Percentiles rank a stretch among this genome's conserved stretches.
Evolutionary conservation across 768 basidiomycete genomes (phyloP).

Genomic region (Termitomyces bulborhizus): DNA sequence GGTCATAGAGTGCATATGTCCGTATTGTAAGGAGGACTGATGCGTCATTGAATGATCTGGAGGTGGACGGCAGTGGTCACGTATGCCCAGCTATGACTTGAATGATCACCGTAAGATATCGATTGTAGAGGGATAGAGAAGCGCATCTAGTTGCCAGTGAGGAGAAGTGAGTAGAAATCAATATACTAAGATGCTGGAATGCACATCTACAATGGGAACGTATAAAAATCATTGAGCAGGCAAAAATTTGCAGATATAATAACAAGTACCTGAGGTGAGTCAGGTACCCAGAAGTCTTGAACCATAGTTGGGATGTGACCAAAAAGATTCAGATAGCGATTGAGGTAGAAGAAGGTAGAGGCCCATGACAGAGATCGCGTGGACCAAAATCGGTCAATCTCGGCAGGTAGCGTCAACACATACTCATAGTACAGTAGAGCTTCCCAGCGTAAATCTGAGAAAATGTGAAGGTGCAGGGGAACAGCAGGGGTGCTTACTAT

Average conservation of each 20-base stretch:
- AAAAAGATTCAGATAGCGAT: slow-evolving; percentile 28
- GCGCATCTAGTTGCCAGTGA: slow-evolving; percentile 16
- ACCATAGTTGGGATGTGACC: slow-evolving; percentile 22
- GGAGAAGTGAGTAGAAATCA: neutral
- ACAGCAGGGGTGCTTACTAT: neutral
- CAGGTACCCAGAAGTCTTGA: slow-evolving; percentile 24
- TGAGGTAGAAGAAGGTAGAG: slow-evolving; percentile 33
- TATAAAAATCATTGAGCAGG: neutral
- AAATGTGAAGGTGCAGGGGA: neutral
- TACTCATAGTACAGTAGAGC: slow-evolving; percentile 17
- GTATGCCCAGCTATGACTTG: slow-evolving; percentile 31
- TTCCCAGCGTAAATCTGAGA: neutral
- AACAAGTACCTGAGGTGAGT: slow-evolving; percentile 13
- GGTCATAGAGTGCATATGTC: slow-evolving; percentile 34
- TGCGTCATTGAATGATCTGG: neutral
- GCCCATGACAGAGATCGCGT: slow-evolving; percentile 22
- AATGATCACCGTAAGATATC: slow-evolving; percentile 24
- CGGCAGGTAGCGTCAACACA: slow-evolving; percentile 34
- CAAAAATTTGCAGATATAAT: neutral
- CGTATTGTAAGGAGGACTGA: slow-evolving; percentile 32
- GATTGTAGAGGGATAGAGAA: slow-evolving; percentile 19
- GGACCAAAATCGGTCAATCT: slow-evolving; percentile 40
- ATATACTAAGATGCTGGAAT: neutral
- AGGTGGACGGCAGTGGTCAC: slow-evolving; percentile 6
- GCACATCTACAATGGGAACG: neutral